phyloP scores from a whole-genome alignment of 2,329 filamentous ascomycete genomes.

The Trichoderma harzianum region DNA sequence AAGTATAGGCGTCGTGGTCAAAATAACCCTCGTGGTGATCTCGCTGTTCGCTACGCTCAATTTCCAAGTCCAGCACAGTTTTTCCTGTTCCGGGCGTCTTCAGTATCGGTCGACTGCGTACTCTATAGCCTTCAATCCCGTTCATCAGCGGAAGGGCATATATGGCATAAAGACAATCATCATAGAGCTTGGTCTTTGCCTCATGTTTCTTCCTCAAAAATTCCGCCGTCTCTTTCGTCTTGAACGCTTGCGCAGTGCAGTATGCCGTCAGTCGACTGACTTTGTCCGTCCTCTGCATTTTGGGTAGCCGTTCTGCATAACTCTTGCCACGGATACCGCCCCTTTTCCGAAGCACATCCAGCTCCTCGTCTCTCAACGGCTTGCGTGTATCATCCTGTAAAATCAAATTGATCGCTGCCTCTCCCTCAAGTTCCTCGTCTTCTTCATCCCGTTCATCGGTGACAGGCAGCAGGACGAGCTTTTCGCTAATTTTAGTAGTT shows the following conservation, averaged over 20 bases:
- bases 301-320: slow-evolving; percentile 89
- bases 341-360: slow-evolving; percentile 59
- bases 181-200: slow-evolving; percentile 92
- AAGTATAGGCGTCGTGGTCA: slow-evolving; percentile 63
- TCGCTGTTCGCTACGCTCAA: slow-evolving; percentile 85
- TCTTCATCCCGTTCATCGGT: slow-evolving; percentile 59
- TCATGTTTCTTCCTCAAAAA: slow-evolving; percentile 86
- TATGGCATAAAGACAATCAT: slow-evolving; percentile 93
- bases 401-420: slow-evolving; percentile 33
- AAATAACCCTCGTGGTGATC: slow-evolving; percentile 92
- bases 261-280: slow-evolving; percentile 90
- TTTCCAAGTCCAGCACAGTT: slow-evolving; percentile 89
- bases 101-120: slow-evolving; percentile 85
- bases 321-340: slow-evolving; percentile 72
- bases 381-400: slow-evolving; percentile 57
- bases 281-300: slow-evolving; percentile 81
- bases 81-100: slow-evolving; percentile 88
- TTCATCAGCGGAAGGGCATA: slow-evolving; percentile 89
- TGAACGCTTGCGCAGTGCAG: slow-evolving; percentile 92
- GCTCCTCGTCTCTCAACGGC: slow-evolving; percentile 65
- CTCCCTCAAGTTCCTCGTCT: slow-evolving; percentile 57
- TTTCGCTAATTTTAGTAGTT: slow-evolving; percentile 92
- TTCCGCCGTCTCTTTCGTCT: slow-evolving; percentile 79
- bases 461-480: slow-evolving; percentile 91
- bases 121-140: slow-evolving; percentile 79